These are phyloP conservation scores for Vanderwaltozyma tropicalis DNA, from an alignment of 805 yeast genomes.

Conservation along the genomic window DNA sequence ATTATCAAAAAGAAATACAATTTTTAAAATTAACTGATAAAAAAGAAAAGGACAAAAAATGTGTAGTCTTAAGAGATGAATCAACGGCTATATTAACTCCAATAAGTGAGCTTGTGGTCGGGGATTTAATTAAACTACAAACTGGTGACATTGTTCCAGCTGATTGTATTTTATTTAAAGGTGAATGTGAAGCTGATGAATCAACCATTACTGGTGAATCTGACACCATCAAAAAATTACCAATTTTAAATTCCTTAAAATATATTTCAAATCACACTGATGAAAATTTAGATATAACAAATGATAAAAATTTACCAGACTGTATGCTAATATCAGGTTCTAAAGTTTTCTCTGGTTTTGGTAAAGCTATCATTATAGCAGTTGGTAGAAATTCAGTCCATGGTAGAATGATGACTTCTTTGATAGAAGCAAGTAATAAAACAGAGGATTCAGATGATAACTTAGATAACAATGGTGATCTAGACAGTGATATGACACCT, in stretches of 20 bases:
- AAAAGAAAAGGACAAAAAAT: slow-evolving; percentile 74
- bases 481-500: slow-evolving; percentile 79
- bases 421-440: slow-evolving; percentile 19
- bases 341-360: slow-evolving; percentile 76
- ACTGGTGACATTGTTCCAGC: slow-evolving; percentile 94
- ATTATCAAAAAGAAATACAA: slow-evolving; percentile 91
- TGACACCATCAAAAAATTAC: slow-evolving; percentile 60
- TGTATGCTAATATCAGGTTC: slow-evolving; percentile 88
- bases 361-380: slow-evolving; percentile 76
- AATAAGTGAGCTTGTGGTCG: slow-evolving; percentile 69
- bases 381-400: slow-evolving; percentile 84
- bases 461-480: slow-evolving; percentile 23
- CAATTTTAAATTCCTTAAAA: slow-evolving; percentile 36
- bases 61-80: no score
- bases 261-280: slow-evolving; percentile 13
- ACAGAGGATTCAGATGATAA: background rate
- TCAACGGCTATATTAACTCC: slow-evolving; percentile 56
- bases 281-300: slow-evolving; percentile 2
- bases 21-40: slow-evolving; percentile 80
- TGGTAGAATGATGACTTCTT: slow-evolving; percentile 81
- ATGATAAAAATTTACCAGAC: slow-evolving; percentile 34
- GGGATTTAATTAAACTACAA: slow-evolving; percentile 72
- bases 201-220: slow-evolving; percentile 92
- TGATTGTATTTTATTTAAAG: slow-evolving; percentile 65
- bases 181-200: slow-evolving; percentile 83